These are phyloP conservation scores for Silybum marianum DNA, from an alignment of 129 eudicot genomes.

Conservation along the genomic window DNA sequence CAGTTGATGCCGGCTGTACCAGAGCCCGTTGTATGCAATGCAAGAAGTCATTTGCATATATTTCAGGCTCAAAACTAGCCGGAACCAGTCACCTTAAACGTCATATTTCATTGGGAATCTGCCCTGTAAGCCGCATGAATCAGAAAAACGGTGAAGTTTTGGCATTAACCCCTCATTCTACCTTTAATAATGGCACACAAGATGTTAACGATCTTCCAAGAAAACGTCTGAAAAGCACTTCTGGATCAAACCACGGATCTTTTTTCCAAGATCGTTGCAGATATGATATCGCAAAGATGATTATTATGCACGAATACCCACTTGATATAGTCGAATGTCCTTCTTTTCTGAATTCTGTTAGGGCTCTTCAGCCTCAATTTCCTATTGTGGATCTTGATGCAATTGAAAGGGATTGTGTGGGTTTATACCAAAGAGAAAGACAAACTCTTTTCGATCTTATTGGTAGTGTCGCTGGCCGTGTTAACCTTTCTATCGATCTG, in stretches of 20 bases:
- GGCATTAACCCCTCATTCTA: slow-evolving; percentile 29
- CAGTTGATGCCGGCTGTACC: slow-evolving; percentile 46
- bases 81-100: slow-evolving; percentile 96
- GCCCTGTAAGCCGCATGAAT: slow-evolving; percentile 56
- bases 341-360: slow-evolving; percentile 53
- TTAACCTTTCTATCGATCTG: slow-evolving; percentile 65
- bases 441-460: slow-evolving; percentile 48
- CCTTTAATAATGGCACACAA: slow-evolving; percentile 20
- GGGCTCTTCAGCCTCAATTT: slow-evolving; percentile 60
- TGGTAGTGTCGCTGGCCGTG: slow-evolving; percentile 52
- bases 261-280: slow-evolving; percentile 49
- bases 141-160: slow-evolving; percentile 30
- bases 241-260: slow-evolving; percentile 25
- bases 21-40: slow-evolving; percentile 84
- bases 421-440: slow-evolving; percentile 49
- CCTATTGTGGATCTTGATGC: slow-evolving; percentile 30
- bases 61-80: slow-evolving; percentile 58
- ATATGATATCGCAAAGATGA: slow-evolving; percentile 70
- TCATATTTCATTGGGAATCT: slow-evolving; percentile 69
- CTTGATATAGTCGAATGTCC: slow-evolving; percentile 65
- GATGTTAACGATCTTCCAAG: slow-evolving; percentile 41
- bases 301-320: slow-evolving; percentile 79
- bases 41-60: slow-evolving; percentile 71
- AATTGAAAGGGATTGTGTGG: slow-evolving; percentile 54
- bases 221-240: slow-evolving; percentile 47